These are phyloP conservation scores for Fagopyrum esculentum DNA, from an alignment of 148 eudicot genomes.

Conservation along the genomic window DNA sequence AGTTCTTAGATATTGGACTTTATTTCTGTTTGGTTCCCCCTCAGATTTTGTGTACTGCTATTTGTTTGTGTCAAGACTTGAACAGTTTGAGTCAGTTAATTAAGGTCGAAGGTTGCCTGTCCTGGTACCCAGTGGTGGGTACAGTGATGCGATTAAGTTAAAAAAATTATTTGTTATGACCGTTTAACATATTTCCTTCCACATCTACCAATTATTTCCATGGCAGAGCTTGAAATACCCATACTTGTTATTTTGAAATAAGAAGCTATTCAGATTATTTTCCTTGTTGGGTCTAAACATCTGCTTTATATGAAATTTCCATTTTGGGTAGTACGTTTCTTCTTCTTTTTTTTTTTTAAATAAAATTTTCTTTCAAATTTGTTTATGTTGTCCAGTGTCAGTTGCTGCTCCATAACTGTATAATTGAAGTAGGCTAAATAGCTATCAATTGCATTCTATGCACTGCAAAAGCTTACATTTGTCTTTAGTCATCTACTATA, in stretches of 20 bases:
- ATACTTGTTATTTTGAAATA: neutral
- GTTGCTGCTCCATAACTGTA: neutral
- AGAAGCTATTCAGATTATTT: neutral
- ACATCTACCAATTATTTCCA: neutral
- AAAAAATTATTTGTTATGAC: neutral
- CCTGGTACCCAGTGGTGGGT: neutral
- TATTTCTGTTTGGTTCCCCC: neutral
- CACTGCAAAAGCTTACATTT: neutral
- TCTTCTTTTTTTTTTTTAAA: too few relatives aligned
- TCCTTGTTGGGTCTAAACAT: neutral
- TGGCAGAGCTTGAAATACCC: neutral
- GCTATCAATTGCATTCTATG: neutral
- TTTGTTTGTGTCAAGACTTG: neutral
- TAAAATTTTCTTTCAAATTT: neutral
- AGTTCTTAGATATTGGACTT: neutral
- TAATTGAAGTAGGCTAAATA: neutral
- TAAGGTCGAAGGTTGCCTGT: neutral
- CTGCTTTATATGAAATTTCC: neutral
- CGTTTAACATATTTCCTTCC: neutral
- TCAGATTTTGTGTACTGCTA: neutral
- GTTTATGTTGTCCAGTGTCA: neutral
- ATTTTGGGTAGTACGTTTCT: neutral
- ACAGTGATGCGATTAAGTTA: neutral
- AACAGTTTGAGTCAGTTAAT: neutral
- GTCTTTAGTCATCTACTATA: neutral